Percentiles rank a stretch among this genome's conserved stretches.
Conservation (phyloP, 495 filamentous ascomycete species). For the Aspergillus cavernicola region DNA sequence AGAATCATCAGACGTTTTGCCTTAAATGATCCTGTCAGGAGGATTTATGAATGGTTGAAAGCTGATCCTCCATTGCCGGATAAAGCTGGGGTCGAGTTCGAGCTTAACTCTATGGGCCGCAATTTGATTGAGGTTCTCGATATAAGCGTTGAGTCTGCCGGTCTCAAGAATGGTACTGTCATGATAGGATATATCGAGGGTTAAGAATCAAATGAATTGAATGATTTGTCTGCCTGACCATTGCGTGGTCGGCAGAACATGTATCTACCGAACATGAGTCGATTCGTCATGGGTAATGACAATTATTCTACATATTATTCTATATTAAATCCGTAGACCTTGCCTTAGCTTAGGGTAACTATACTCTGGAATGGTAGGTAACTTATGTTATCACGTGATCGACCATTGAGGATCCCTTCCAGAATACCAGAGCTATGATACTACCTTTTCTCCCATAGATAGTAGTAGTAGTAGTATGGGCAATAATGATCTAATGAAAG, state of each 20-base stretch:
- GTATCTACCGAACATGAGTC: background rate
- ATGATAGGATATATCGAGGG: conserved; percentile 87
- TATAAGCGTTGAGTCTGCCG: conserved; percentile 73
- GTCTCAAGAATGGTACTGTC: conserved; percentile 83
- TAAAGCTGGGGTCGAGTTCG: conserved; percentile 75
- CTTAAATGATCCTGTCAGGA: conserved; percentile 71
- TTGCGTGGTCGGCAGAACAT: background rate
- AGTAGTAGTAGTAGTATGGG: too few species aligned
- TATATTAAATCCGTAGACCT: too few species aligned
- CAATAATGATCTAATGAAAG: too few species aligned
- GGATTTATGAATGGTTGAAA: conserved; percentile 96
- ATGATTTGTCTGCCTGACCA: background rate
- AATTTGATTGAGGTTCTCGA: conserved; percentile 75
- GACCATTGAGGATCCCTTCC: too few species aligned
- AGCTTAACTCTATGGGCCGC: conserved; percentile 74
- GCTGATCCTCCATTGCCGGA: conserved; percentile 66
- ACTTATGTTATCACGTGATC: too few species aligned
- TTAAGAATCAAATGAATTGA: conserved; percentile 25
- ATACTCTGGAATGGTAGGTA: too few species aligned
- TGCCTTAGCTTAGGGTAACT: too few species aligned
- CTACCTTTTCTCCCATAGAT: too few species aligned
- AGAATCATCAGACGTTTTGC: conserved; percentile 79
- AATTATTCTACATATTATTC: too few species aligned
- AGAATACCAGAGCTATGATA: too few species aligned
- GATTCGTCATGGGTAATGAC: conserved; percentile 3